Conservation (phyloP, 2,329 filamentous ascomycete genomes). For the Fusarium sp. region DNA sequence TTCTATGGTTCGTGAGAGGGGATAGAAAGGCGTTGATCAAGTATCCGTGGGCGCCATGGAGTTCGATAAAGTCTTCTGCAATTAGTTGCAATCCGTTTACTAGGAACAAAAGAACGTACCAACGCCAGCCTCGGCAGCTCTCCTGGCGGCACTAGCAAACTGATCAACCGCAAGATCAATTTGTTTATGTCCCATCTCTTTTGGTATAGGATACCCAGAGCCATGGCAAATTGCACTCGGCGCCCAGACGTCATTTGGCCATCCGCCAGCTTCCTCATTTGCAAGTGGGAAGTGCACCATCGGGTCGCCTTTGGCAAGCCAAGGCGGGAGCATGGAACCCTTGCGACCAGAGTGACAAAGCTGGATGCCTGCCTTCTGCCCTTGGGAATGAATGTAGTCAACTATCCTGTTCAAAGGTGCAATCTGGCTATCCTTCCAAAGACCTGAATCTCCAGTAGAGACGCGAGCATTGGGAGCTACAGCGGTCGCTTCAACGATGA, state of each 20-base stretch:
- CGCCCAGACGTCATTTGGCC: background rate
- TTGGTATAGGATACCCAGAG: background rate
- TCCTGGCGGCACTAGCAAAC: background rate
- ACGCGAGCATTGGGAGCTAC: background rate
- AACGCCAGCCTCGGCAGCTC: background rate
- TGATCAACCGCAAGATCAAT: background rate
- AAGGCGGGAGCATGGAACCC: background rate
- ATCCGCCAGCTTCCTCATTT: background rate
- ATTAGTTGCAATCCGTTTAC: rapidly evolving
- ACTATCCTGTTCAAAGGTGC: background rate
- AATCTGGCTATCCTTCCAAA: constrained; percentile 1
- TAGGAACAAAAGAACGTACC: background rate
- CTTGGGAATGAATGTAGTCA: background rate
- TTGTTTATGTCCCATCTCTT: background rate
- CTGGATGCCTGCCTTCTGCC: background rate
- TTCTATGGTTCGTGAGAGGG: constrained; percentile 51
- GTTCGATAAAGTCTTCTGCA: background rate
- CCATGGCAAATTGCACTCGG: background rate
- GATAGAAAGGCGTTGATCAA: background rate
- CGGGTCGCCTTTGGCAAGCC: background rate
- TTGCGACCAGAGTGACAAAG: background rate
- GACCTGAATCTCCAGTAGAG: background rate
- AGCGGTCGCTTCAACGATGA: background rate
- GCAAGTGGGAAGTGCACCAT: background rate
- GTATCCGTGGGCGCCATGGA: background rate